Conservation (phyloP, 148 eudicot genomes). For the Camellia granthamiana region DNA sequence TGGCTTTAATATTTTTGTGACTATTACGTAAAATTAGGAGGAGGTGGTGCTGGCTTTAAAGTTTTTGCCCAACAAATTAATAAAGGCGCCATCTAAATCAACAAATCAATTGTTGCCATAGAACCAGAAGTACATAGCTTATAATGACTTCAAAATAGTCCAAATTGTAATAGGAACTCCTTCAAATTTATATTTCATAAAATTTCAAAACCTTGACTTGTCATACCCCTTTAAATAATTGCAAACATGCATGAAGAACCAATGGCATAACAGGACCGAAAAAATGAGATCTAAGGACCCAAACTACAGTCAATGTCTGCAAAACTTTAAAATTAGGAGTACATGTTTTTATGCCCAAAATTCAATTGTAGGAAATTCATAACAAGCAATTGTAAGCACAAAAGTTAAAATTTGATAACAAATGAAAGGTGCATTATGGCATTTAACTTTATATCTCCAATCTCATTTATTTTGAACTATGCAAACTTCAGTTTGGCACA, state of each 20-base stretch:
- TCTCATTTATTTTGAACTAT: neutral
- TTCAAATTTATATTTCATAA: too few species aligned
- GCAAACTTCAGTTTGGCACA: neutral
- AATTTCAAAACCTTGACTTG: too few species aligned
- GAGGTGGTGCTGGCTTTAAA: neutral
- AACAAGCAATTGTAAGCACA: neutral
- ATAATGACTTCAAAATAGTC: too few species aligned
- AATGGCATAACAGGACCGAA: too few species aligned
- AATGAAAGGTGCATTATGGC: neutral
- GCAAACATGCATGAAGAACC: too few species aligned
- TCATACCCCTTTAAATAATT: too few species aligned
- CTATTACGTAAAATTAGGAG: neutral
- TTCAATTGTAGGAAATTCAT: neutral
- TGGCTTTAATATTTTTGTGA: too few species aligned
- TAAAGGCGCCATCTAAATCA: neutral
- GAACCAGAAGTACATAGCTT: too few species aligned
- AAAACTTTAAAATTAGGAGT: neutral
- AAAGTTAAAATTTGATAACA: neutral
- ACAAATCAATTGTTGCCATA: neutral
- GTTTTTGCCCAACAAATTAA: neutral
- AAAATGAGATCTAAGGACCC: too few species aligned
- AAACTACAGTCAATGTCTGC: too few species aligned
- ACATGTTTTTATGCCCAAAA: neutral
- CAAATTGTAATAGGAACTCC: too few species aligned
- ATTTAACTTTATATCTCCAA: neutral